These are phyloP conservation scores for Neoboletus brunneissimus DNA, from an alignment of 768 basidiomycete species.

Conservation along the genomic window DNA sequence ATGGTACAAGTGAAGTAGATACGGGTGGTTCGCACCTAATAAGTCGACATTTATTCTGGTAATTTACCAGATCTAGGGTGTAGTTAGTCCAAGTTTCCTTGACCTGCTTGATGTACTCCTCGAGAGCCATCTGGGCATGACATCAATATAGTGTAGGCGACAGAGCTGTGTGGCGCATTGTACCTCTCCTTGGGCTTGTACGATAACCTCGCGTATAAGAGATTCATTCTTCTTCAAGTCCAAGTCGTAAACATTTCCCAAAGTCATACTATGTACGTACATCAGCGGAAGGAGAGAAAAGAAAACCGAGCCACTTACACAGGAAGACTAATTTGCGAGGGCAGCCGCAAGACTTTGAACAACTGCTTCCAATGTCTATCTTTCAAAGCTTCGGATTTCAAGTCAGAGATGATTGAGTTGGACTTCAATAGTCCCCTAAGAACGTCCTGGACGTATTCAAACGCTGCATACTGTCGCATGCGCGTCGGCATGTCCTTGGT, in stretches of 20 bases:
- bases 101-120: constrained; percentile 94
- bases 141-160: constrained; percentile 7
- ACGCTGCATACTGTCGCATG: constrained; percentile 98
- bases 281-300: constrained; percentile 3
- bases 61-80: constrained; percentile 93
- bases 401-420: constrained; percentile 84
- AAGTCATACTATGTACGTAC: constrained; percentile 67
- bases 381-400: constrained; percentile 96
- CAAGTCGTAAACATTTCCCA: constrained; percentile 95
- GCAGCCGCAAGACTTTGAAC: constrained; percentile 81
- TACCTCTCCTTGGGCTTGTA: constrained; percentile 97
- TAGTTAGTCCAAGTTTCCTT: constrained; percentile 97
- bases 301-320: constrained; percentile 47
- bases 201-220: constrained; percentile 89
- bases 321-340: constrained; percentile 71
- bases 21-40: constrained; percentile 55
- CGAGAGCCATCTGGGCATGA: constrained; percentile 77
- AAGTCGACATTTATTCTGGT: constrained; percentile 97
- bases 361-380: constrained; percentile 98
- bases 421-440: constrained; percentile 84
- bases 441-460: constrained; percentile 95
- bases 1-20: background rate
- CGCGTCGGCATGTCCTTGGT: constrained; percentile 99
- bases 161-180: constrained; percentile 5
- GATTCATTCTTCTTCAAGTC: constrained; percentile 92